A percentile compares a stretch with the other conserved stretches of the same genome.
Conservation (phyloP, 1,284 basidiomycete genomes). For the Cystobasidium slooffiae region DNA sequence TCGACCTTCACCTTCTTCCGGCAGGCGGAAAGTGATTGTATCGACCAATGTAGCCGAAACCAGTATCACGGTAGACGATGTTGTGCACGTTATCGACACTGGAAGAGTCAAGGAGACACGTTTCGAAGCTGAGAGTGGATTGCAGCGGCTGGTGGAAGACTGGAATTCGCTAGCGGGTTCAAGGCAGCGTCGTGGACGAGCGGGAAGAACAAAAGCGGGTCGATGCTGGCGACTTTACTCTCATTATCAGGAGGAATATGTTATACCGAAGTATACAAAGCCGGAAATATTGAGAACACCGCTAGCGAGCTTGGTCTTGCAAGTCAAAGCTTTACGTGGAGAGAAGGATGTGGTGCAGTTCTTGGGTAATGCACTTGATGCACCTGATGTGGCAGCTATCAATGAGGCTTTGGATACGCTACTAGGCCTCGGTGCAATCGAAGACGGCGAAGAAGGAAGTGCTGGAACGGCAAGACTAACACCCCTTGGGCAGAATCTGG, state of each 20-base stretch:
- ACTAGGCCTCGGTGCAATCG: constrained; percentile 77
- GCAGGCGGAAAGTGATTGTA: constrained; percentile 80
- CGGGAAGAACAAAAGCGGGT: constrained; percentile 83
- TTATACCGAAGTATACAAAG: constrained; percentile 73
- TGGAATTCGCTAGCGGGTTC: constrained; percentile 82
- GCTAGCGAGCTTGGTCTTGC: constrained; percentile 78
- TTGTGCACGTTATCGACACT: constrained; percentile 80
- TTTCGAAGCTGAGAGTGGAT: constrained; percentile 74
- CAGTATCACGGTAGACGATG: constrained; percentile 85
- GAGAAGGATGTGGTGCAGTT: constrained; percentile 76
- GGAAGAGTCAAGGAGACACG: constrained; percentile 89
- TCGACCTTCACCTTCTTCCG: constrained; percentile 59
- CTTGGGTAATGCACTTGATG: constrained; percentile 76
- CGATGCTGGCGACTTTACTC: constrained; percentile 84
- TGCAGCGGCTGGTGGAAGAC: constrained; percentile 76
- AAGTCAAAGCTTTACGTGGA: constrained; percentile 80
- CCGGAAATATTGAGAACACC: constrained; percentile 92
- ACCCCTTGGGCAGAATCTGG: constrained; percentile 79
- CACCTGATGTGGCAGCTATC: constrained; percentile 76
- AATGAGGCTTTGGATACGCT: constrained; percentile 77
- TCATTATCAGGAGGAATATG: constrained; percentile 68
- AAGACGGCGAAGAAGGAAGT: constrained; percentile 53
- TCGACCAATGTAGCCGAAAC: constrained; percentile 90
- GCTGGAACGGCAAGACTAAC: constrained; percentile 65
- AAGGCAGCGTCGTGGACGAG: constrained; percentile 82